phyloP scores from a whole-genome alignment of 2,329 filamentous ascomycete species.

The Neonectria ditissima region DNA sequence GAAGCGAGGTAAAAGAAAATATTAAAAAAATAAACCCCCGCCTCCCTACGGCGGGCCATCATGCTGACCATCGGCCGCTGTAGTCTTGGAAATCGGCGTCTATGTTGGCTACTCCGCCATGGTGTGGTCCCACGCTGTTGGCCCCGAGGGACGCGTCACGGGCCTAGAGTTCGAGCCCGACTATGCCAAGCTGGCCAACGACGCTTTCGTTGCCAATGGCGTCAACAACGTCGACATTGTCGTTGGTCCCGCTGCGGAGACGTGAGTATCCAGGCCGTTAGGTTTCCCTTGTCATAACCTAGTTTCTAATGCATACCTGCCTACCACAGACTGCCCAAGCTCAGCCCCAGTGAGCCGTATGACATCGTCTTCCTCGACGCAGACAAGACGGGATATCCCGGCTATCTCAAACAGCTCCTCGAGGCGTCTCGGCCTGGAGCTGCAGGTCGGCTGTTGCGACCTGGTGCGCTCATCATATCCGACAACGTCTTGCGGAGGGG shows the following conservation, averaged over 20 bases:
- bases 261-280: conserved; percentile 49
- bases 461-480: conserved; percentile 63
- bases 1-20: conserved; percentile 55
- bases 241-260: conserved; percentile 59
- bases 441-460: conserved; percentile 56
- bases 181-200: conserved; percentile 56
- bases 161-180: conserved; percentile 60
- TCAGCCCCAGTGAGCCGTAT: conserved; percentile 53
- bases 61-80: neutral
- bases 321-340: conserved; percentile 49
- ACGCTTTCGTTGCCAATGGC: conserved; percentile 53
- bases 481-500: conserved; percentile 66
- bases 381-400: conserved; percentile 64
- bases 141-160: conserved; percentile 56
- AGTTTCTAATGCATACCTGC: conserved; percentile 35
- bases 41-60: neutral
- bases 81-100: conserved; percentile 63
- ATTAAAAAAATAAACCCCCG: too few relatives aligned
- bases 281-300: neutral
- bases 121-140: conserved; percentile 61
- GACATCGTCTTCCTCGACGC: conserved; percentile 68
- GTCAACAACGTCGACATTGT: conserved; percentile 60
- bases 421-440: conserved; percentile 54
- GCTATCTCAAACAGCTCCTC: conserved; percentile 61
- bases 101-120: conserved; percentile 63